Percentiles rank a stretch among this genome's conserved stretches.
Conservation (phyloP, 495 filamentous ascomycete genomes). For the Aspergillus incahuasiensis region DNA sequence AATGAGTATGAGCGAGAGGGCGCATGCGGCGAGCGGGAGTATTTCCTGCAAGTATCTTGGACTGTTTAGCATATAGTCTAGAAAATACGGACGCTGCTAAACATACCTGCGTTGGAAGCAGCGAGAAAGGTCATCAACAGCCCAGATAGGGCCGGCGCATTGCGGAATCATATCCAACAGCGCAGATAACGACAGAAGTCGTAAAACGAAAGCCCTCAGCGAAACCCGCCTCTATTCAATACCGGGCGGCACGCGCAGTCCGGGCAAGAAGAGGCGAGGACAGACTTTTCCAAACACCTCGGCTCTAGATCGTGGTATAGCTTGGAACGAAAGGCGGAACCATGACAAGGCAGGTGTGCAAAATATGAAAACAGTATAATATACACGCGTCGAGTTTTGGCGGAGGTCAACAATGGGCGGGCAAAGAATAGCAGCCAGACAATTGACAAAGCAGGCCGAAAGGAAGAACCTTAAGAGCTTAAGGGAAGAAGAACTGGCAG, state of each 20-base stretch:
- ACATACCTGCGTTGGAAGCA: conserved; percentile 84
- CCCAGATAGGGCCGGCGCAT: conserved; percentile 80
- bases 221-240: conserved; percentile 3
- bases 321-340: neutral
- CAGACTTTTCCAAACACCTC: conserved; percentile 11
- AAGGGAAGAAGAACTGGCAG: neutral
- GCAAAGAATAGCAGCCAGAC: conserved; percentile 1
- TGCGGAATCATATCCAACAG: conserved; percentile 55
- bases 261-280: neutral
- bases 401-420: neutral
- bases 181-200: conserved; percentile 1
- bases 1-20: conserved; percentile 65
- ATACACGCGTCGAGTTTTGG: neutral
- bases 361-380: neutral
- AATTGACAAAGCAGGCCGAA: conserved; percentile 9
- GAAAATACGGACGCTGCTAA: neutral
- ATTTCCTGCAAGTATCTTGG: conserved; percentile 77
- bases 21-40: conserved; percentile 69
- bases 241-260: neutral
- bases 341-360: conserved; percentile 4
- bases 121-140: conserved; percentile 75
- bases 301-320: conserved; percentile 4
- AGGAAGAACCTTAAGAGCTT: neutral
- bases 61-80: neutral
- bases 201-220: neutral